phyloP scores from a whole-genome alignment of 768 basidiomycete species.

The Naganishia randhawae region DNA sequence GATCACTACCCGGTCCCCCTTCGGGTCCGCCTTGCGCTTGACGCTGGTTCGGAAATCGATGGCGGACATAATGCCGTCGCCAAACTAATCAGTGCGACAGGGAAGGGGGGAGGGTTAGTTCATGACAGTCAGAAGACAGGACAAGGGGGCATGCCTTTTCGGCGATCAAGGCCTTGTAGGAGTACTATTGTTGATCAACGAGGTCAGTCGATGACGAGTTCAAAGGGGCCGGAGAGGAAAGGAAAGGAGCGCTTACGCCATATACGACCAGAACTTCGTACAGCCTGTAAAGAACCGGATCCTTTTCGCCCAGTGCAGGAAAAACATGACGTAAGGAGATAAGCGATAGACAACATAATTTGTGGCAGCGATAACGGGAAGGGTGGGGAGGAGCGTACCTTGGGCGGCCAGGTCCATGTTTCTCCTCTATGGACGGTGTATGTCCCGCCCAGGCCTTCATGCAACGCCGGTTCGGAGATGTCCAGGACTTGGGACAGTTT shows the following conservation, averaged over 20 bases:
- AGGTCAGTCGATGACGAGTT: not conserved
- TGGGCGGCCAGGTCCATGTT: constrained; percentile 41
- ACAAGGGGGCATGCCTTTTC: constrained; percentile 36
- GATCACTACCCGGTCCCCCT: constrained; percentile 47
- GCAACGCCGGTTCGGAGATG: constrained; percentile 4
- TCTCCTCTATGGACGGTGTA: constrained; percentile 37
- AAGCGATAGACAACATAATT: too few species aligned
- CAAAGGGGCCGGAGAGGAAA: not conserved
- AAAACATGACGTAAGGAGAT: too few species aligned
- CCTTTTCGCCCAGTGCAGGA: too few species aligned
- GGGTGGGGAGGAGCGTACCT: constrained; percentile 30
- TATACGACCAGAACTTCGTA: constrained; percentile 48
- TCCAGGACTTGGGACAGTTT: constrained; percentile 22
- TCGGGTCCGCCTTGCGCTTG: constrained; percentile 40
- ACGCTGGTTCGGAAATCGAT: constrained; percentile 44
- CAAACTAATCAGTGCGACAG: constrained; percentile 33
- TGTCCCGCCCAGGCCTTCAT: constrained; percentile 4
- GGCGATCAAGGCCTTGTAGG: constrained; percentile 46
- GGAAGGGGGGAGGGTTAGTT: not conserved
- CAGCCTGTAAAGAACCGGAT: constrained; percentile 44
- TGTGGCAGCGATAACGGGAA: too few species aligned
- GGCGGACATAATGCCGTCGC: constrained; percentile 49
- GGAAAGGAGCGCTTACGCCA: constrained; percentile 32
- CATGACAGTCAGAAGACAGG: not conserved
- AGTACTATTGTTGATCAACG: constrained; percentile 28